These are phyloP conservation scores for Lasiodiplodia theobromae DNA, from an alignment of 2,329 filamentous ascomycete species.

Conservation along the genomic window DNA sequence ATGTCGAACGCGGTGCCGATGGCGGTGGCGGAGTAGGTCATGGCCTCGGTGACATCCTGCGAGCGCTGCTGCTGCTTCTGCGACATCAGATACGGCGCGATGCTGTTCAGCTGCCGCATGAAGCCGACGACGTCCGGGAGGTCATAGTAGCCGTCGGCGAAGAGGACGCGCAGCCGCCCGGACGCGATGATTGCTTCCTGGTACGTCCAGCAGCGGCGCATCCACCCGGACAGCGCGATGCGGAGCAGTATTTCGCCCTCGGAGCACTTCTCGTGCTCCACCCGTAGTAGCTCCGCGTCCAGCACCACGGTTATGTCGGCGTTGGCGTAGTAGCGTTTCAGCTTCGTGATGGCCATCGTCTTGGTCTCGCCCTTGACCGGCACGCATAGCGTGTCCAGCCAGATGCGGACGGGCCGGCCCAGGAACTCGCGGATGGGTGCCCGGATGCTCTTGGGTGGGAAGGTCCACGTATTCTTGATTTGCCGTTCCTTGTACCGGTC, in stretches of 20 bases:
- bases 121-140: neutral
- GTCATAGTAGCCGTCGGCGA: neutral
- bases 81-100: neutral
- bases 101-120: neutral
- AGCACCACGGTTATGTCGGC: neutral
- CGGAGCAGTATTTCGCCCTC: neutral
- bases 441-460: neutral
- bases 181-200: neutral
- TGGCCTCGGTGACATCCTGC: too few species aligned
- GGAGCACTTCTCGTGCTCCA: neutral
- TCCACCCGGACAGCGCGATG: neutral
- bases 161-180: neutral
- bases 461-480: neutral
- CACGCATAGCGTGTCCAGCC: neutral
- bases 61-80: neutral
- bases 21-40: neutral
- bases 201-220: neutral
- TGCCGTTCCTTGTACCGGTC: neutral
- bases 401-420: neutral
- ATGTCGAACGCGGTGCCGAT: neutral
- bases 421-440: neutral
- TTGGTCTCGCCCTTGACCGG: neutral
- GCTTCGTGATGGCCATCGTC: neutral
- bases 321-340: neutral
- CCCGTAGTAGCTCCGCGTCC: neutral